These are phyloP conservation scores for Eucalyptus regnans DNA, from an alignment of 345 rosid species.

Conservation along the genomic window DNA sequence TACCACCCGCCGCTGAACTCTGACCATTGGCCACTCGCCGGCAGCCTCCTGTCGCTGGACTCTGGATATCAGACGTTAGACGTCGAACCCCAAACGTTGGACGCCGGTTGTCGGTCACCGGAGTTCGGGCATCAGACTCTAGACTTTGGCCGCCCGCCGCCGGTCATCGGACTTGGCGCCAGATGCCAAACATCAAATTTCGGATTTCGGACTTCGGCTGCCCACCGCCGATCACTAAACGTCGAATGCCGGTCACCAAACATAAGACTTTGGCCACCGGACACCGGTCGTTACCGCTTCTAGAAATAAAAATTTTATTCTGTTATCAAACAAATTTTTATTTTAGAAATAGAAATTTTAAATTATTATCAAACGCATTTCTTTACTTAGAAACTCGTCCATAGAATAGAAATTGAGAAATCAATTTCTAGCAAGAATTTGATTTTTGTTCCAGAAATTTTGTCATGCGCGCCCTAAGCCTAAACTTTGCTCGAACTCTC, in stretches of 20 bases:
- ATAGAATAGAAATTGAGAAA: rapidly evolving
- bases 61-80: rapidly evolving
- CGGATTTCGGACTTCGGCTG: rapidly evolving
- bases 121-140: rapidly evolving
- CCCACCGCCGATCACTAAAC: rapidly evolving
- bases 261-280: rapidly evolving
- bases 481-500: too few relatives aligned
- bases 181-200: rapidly evolving
- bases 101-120: rapidly evolving
- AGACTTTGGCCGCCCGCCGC: rapidly evolving
- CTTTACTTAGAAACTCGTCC: rapidly evolving
- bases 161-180: rapidly evolving
- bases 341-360: rapidly evolving
- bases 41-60: rapidly evolving
- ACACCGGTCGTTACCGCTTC: rapidly evolving
- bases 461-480: rapidly evolving
- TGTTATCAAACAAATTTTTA: rapidly evolving
- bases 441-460: rapidly evolving
- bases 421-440: too few relatives aligned
- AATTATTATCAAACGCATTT: rapidly evolving
- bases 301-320: too few relatives aligned
- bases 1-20: rapidly evolving
- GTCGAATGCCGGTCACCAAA: rapidly evolving
- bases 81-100: rapidly evolving
- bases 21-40: rapidly evolving